Conservation (phyloP, 768 basidiomycete species). For the Nidularia sp. region DNA sequence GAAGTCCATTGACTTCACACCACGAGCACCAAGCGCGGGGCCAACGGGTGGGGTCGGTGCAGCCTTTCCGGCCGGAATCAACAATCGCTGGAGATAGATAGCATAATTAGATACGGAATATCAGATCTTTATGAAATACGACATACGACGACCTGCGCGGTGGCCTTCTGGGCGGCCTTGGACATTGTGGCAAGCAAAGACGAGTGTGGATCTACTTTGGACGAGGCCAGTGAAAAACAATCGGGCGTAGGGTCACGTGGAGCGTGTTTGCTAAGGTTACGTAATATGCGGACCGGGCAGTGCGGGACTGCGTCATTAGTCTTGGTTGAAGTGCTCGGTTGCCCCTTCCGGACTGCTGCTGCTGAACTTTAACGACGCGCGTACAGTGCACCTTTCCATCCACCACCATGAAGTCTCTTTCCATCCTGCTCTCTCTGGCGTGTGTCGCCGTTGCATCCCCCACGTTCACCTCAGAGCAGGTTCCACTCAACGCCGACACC, state of each 20-base stretch:
- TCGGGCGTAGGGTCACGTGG: no score
- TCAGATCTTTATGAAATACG: constrained; percentile 2
- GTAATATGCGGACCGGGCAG: no score
- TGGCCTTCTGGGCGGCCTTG: constrained; percentile 55
- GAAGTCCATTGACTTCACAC: constrained; percentile 99
- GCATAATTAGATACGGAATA: constrained; percentile 5
- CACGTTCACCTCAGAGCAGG: constrained; percentile 29
- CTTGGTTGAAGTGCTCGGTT: neutral
- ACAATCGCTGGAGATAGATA: constrained; percentile 54
- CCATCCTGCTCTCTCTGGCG: constrained; percentile 39
- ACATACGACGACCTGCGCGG: constrained; percentile 76
- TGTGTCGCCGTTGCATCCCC: constrained; percentile 38
- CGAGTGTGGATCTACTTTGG: no score
- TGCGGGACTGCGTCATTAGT: no score
- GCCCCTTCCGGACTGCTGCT: neutral
- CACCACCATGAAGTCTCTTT: constrained; percentile 49
- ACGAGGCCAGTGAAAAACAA: no score
- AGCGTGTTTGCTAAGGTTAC: no score
- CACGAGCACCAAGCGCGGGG: constrained; percentile 94
- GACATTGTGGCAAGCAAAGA: constrained; percentile 56
- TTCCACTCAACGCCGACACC: constrained; percentile 24
- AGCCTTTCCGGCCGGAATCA: constrained; percentile 91
- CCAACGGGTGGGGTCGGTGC: constrained; percentile 95
- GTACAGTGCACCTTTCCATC: no score
- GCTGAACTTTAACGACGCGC: neutral